Base-by-base conservation (phyloP, 2,329 filamentous ascomycete species). In the Penicillium sp. region DNA sequence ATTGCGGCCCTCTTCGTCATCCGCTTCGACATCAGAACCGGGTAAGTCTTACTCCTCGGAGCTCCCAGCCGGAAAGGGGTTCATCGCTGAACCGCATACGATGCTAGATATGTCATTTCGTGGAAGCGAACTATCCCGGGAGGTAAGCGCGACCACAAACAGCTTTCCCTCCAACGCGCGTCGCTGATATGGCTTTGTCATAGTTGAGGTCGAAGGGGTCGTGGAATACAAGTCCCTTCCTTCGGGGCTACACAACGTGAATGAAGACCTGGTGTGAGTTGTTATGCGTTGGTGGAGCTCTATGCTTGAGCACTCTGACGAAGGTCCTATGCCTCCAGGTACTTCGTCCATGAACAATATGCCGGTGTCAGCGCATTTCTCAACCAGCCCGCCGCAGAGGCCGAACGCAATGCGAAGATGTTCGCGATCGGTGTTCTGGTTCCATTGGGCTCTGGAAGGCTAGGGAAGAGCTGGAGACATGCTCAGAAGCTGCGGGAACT, bases 201-300 rank as follows among this genome's bases (percentile, higher is more conserved):
- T 49, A 80, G 77, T 82, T 35, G 70, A 78, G 41, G 80, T 97
- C 42, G 88, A 95, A 60, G 89, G 89, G 47, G 83, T 87, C 23
- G 89, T 96, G 63, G 93, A 98, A 72, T 98, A 90, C 80, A 97
- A 96, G 73, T 95, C 89, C 54, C 79, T 98, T 41, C 93, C 93
- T 2, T 97, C 92, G 0, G 93, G 93, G 23, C 72, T 96, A 43
- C 93, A 98, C 72, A 87, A 89, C 49, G 89, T 97, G 18, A 78
- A 85, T 28, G 83, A 91, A 58, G 93, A 98, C 70, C 77, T 97
- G 44, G 77, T 87, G 71, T 81, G 72, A 45, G 66, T 55, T 6
- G 10, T 29, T 2, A 20, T 10, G 10, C 2, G 33, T 5, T 20
- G 18, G 6, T n/a, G 39, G 35, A 29, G 23, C 31, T 38, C 18